phyloP scores from a whole-genome alignment of 1,284 basidiomycete genomes.

The Boletus sp. region DNA sequence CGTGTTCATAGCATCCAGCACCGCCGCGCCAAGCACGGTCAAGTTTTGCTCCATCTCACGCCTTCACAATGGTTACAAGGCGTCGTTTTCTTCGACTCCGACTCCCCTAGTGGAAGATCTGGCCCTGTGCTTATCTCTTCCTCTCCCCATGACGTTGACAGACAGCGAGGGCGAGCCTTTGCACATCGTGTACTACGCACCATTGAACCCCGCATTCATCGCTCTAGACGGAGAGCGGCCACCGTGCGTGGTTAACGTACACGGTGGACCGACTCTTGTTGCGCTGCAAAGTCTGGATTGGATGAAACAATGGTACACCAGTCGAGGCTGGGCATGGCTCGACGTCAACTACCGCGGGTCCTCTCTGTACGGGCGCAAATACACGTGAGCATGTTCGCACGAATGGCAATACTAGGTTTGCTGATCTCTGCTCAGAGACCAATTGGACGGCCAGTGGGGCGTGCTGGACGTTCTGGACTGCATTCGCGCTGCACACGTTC shows the following conservation, averaged over 20 bases:
- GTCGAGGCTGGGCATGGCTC: conserved; percentile 6
- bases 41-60: not conserved
- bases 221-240: not conserved
- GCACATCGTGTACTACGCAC: conserved; percentile 2
- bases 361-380: conserved; percentile 1
- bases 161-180: not conserved
- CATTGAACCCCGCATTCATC: not conserved
- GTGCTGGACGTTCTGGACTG: conserved; percentile 2
- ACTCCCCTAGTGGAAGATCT: not conserved
- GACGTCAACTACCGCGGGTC: conserved; percentile 5
- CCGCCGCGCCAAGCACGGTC: not conserved
- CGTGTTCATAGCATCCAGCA: not conserved
- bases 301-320: conserved; percentile 5
- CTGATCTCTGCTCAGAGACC: not conserved
- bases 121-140: not conserved
- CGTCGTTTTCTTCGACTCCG: not conserved
- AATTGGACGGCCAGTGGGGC: conserved; percentile 1
- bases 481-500: not conserved
- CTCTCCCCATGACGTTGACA: not conserved
- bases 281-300: conserved; percentile 1
- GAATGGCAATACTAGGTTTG: no score
- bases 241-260: conserved; percentile 2
- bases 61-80: not conserved
- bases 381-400: not conserved
- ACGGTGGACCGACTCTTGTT: not conserved